Evolutionary conservation across 2,329 filamentous ascomycete genomes (phyloP).

Genomic region (Colletotrichum sp.): DNA sequence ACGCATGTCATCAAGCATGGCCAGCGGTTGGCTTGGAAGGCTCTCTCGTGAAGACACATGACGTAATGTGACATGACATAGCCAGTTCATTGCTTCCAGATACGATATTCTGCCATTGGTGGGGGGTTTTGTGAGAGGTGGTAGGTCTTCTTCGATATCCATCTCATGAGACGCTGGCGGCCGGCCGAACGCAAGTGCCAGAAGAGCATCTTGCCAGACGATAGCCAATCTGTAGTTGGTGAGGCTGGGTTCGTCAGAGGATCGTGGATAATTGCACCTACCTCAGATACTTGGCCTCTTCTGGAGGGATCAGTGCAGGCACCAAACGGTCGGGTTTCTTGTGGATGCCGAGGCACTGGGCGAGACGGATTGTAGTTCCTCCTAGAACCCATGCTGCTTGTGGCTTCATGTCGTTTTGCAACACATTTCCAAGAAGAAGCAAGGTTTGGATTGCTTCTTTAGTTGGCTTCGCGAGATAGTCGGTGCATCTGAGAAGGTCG

Average conservation of each 20-base stretch:
- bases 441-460: not conserved
- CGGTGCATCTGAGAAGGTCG: not conserved
- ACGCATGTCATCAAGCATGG: not conserved
- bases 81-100: conserved; percentile 11
- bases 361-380: conserved; percentile 10
- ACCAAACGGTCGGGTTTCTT: not conserved
- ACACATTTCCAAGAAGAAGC: conserved; percentile 5
- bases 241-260: not conserved
- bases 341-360: conserved; percentile 3
- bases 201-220: conserved; percentile 4
- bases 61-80: conserved; percentile 2
- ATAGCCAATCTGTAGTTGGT: not conserved
- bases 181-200: conserved; percentile 8
- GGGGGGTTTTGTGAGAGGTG: not conserved
- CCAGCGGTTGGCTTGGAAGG: not conserved
- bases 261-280: not conserved
- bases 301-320: not conserved
- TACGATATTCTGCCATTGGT: not conserved
- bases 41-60: not conserved
- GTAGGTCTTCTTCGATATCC: not conserved
- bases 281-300: not conserved
- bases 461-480: not conserved
- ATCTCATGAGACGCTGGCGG: conserved; percentile 15
- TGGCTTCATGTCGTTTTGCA: conserved; percentile 19
- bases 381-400: conserved; percentile 19